phyloP scores from a whole-genome alignment of 306 rosid species.

The Hippophae gyantsensis region DNA sequence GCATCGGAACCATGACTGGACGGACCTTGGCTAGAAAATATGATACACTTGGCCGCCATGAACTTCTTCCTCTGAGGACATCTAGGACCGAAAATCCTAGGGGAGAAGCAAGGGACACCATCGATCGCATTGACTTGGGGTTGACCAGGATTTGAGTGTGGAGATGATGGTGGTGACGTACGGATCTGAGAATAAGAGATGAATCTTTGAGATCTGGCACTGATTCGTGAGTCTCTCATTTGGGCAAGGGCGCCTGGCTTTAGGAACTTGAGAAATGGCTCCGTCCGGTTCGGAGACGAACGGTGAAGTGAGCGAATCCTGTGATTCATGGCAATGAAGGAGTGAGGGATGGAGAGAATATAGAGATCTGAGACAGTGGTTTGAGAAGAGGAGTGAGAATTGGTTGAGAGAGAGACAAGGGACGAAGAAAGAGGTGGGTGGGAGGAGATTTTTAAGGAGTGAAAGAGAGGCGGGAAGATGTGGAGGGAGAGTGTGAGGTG shows the following conservation, averaged over 20 bases:
- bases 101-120: slow-evolving; percentile 38
- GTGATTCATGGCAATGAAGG: slow-evolving; percentile 39
- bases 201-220: slow-evolving; percentile 49
- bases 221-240: slow-evolving; percentile 74
- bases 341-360: neutral
- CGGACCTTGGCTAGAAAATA: slow-evolving; percentile 23
- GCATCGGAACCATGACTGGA: slow-evolving; percentile 27
- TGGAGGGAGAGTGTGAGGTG: neutral
- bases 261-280: slow-evolving; percentile 58
- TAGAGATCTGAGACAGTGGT: neutral
- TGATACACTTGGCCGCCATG: slow-evolving; percentile 40
- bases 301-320: slow-evolving; percentile 24
- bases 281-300: slow-evolving; percentile 17
- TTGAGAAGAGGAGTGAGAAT: neutral
- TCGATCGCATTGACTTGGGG: slow-evolving; percentile 19
- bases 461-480: slow-evolving; percentile 38
- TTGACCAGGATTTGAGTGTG: slow-evolving; percentile 8
- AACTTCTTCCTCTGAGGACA: slow-evolving; percentile 66
- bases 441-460: slow-evolving; percentile 18
- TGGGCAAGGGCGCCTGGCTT: slow-evolving; percentile 85
- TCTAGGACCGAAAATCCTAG: slow-evolving; percentile 39
- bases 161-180: slow-evolving; percentile 16
- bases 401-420: neutral
- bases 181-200: slow-evolving; percentile 21
- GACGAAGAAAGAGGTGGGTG: neutral